A percentile compares a stretch with the other conserved stretches of the same genome.
These are phyloP conservation scores for Tolypocladium guangdongense DNA, from an alignment of 2,329 filamentous ascomycete species.

Conservation along the genomic window DNA sequence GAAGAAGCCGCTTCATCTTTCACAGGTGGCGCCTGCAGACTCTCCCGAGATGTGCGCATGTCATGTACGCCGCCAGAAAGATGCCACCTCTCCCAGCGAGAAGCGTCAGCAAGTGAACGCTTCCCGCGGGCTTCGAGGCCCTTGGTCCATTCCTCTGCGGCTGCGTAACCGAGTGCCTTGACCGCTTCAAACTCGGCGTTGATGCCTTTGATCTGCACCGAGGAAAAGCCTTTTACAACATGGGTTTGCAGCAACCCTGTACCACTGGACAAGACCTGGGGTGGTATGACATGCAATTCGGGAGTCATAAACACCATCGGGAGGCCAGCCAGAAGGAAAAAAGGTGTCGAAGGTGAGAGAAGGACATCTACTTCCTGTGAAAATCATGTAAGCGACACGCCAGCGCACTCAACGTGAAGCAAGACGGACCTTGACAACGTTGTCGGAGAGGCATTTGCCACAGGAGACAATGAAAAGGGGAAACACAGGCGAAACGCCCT, in stretches of 20 bases:
- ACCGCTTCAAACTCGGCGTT: conserved; percentile 52
- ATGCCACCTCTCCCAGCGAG: conserved; percentile 69
- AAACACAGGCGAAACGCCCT: conserved; percentile 57
- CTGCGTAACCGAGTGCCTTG: conserved; percentile 53
- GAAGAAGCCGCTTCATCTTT: neutral
- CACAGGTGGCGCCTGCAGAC: neutral
- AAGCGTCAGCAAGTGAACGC: conserved; percentile 46
- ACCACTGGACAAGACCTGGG: conserved; percentile 40
- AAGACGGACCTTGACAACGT: conserved; percentile 52
- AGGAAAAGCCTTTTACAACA: conserved; percentile 57
- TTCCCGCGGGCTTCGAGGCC: conserved; percentile 56
- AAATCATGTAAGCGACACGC: conserved; percentile 11
- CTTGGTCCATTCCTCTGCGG: conserved; percentile 69
- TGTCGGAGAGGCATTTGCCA: conserved; percentile 49
- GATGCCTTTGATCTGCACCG: conserved; percentile 50
- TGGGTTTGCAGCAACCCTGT: conserved; percentile 34
- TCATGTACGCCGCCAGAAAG: conserved; percentile 27
- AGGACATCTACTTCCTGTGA: conserved; percentile 59
- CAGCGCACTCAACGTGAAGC: conserved; percentile 5
- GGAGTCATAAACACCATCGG: conserved; percentile 56
- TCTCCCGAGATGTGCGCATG: conserved; percentile 18
- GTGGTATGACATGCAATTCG: conserved; percentile 48
- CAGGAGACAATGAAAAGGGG: conserved; percentile 59
- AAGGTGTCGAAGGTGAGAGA: conserved; percentile 48
- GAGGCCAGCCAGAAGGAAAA: conserved; percentile 55